Conservation (phyloP, 2,329 filamentous ascomycete genomes). For the Curvularia lunata region DNA sequence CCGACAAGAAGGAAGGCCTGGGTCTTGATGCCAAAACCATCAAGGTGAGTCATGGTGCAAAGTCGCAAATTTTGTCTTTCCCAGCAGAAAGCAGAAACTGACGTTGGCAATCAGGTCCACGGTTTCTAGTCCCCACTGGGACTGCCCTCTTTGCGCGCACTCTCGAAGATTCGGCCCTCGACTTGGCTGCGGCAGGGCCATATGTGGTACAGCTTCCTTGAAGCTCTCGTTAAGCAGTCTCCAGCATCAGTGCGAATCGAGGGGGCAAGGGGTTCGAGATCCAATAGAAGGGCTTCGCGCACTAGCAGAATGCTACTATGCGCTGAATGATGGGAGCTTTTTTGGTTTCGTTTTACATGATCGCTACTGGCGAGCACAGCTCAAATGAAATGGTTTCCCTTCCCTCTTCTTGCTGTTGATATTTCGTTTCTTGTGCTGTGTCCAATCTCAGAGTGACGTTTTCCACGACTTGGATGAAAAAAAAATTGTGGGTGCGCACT, state of each 20-base stretch:
- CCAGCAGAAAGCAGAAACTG: slow-evolving; percentile 4
- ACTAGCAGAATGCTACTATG: slow-evolving; percentile 9
- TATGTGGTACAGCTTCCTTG: slow-evolving; percentile 2
- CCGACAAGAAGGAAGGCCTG: slow-evolving; percentile 92
- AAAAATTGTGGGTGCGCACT: not conserved
- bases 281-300: slow-evolving; percentile 7
- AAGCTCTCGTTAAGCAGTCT: slow-evolving; percentile 6
- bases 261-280: not conserved
- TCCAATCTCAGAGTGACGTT: not conserved
- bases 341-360: not conserved
- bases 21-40: slow-evolving; percentile 96
- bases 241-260: slow-evolving; percentile 2
- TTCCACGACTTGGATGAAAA: not conserved
- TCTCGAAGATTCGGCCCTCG: not conserved
- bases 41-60: slow-evolving; percentile 66
- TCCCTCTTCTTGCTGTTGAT: not conserved
- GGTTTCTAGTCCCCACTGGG: slow-evolving; percentile 38
- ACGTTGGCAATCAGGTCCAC: slow-evolving; percentile 35
- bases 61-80: not conserved
- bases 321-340: slow-evolving; percentile 7
- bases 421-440: not conserved
- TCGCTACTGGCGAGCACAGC: slow-evolving; percentile 7
- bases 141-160: not conserved
- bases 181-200: slow-evolving; percentile 3
- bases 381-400: slow-evolving; percentile 6